Base-by-base conservation (phyloP, 164 flowering plant genomes). In the Chimonanthus praecox region DNA sequence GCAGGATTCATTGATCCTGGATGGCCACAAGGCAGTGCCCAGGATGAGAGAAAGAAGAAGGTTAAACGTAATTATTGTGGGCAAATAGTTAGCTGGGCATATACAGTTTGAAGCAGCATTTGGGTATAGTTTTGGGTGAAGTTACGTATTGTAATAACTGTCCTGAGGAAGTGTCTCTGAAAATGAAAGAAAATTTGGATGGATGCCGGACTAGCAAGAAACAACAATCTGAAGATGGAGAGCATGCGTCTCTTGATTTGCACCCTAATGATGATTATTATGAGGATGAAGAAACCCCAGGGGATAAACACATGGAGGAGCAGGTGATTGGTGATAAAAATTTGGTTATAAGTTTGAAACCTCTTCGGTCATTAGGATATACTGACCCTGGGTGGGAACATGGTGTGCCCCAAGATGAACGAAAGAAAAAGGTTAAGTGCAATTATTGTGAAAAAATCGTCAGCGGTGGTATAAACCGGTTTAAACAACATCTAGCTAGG, bases 311-410 rank as follows among this genome's bases (percentile, higher is more conserved):
- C 33, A 90, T 85, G 70, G 87, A 88, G 58, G 87, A 88, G 80
- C 81, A 80, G 62, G 76, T 82, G 58, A 68, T 74, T 58, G 77
- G 67, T 71, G 89, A 87, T 71, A 81, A 79, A 75, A 85, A 71
- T 76, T 74, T 82, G 67, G 84, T 79, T 15, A 72, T 83, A 67
- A 80, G 81, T 76, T 74, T 83, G 78, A 77, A 89, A 43, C 88
- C 91, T 75, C 89, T 90, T 79, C 84, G 88, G 16, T 90, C 94
- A 49, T 75, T 87, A 64, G 92, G 94, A 65, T 90, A 88, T 76
- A 87, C 86, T 47, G 92, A 90, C 74, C 94, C 92, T 67, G 90
- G 94, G 84, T 94, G 99, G 99, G 97, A 92, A 81, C 92, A 90
- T 83, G 94, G 95, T 60, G 97, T 92, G 69, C 89, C 89, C 81